Evolutionary conservation across 1,284 basidiomycete species (phyloP).

Genomic region (Cystobasidium slooffiae): DNA sequence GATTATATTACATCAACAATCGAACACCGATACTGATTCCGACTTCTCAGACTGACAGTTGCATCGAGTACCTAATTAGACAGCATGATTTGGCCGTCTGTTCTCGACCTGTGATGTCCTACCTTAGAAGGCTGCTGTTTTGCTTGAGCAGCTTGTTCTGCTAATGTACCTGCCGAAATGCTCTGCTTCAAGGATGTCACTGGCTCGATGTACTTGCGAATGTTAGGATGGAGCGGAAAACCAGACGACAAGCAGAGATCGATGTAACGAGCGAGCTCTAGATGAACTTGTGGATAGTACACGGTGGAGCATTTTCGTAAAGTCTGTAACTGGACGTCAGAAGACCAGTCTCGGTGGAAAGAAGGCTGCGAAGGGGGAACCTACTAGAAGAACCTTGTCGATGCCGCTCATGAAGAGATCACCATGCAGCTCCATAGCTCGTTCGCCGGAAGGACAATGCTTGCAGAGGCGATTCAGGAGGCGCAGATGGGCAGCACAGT

Average conservation of each 20-base stretch:
- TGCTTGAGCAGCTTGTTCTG: background rate
- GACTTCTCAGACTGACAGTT: background rate
- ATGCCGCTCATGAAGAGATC: constrained; percentile 67
- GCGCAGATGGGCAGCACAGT: constrained; percentile 31
- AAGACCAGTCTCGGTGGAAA: background rate
- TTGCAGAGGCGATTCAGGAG: constrained; percentile 69
- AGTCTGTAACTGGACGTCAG: constrained; percentile 63
- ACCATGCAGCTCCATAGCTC: constrained; percentile 73
- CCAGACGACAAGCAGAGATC: constrained; percentile 57
- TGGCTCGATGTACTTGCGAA: constrained; percentile 31
- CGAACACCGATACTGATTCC: background rate
- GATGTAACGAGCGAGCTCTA: constrained; percentile 85
- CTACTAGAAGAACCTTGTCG: constrained; percentile 42
- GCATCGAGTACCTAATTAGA: background rate
- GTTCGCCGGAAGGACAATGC: constrained; percentile 68
- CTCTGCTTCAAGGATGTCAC: constrained; percentile 25
- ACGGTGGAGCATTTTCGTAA: constrained; percentile 87
- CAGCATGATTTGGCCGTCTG: constrained; percentile 25
- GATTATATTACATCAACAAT: constrained; percentile 8
- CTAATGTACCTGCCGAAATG: constrained; percentile 25
- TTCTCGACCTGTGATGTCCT: constrained; percentile 32
- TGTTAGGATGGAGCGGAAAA: constrained; percentile 31
- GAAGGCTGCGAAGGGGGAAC: background rate
- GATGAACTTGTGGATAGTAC: constrained; percentile 88
- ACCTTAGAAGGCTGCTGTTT: background rate